Base-by-base conservation (phyloP, 2,329 filamentous ascomycete species). In the Calonectria henricotiae region DNA sequence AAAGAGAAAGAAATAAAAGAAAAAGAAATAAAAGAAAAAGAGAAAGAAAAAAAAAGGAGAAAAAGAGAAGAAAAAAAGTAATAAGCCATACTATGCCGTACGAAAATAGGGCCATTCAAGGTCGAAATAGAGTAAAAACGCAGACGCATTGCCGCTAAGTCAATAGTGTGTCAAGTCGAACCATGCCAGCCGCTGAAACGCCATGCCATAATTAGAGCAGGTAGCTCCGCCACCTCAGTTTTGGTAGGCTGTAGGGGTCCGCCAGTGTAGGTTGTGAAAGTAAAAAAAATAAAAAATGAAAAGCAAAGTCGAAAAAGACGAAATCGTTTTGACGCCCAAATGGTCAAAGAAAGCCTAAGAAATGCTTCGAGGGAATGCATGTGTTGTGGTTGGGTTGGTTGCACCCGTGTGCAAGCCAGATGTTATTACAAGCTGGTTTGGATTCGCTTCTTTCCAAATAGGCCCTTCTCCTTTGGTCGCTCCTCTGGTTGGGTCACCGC, bases 401-500 rank as follows among this genome's bases (percentile, higher is more conserved):
- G 41, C 63, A 66, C 63, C 13, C 41, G 27, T 23, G 20, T 55
- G 44, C 61, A 25, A 20, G 41, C 20, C 46, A n/a, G 7, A 27
- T 44, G 43, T 15, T 51, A 23, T 72, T 70, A 74, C 51, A 66
- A 32, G n/a, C 60, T 73, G 39, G 71, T 76, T 35, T 67, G 58
- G n/a, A 70, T 69, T 44, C 80, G 80, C 67, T 85, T 83, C 65
- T 83, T 84, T 65, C 82, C 81, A 43, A 89, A 79, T 1, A 83
- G 85, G 44, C 82, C 83, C 73, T 85, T 88, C 43, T 84, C 61
- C n/a, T 68, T 68, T 12, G 54, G n/a, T 20, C 39, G 80, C 27
- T 77, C 79, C 11, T 77, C 77, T 37, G 69, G 69, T 35, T 80
- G 73, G 3, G 79, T 77, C 49, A 78, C 75, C 67, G 82, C 79